Evolutionary conservation across 148 eudicot genomes (phyloP).

Genomic region (Diospyros lotus): DNA sequence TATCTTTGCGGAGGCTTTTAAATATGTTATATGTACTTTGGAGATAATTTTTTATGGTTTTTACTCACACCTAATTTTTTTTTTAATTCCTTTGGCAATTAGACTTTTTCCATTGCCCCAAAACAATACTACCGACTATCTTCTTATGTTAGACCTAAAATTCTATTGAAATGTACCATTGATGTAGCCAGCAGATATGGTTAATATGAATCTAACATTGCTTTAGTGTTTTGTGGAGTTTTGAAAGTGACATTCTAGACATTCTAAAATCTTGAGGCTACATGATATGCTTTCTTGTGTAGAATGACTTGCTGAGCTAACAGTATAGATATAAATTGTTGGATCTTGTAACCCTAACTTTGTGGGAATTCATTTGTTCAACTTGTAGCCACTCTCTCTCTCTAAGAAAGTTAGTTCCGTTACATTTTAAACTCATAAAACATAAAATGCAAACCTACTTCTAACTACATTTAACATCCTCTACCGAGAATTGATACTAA

Average conservation of each 20-base stretch:
- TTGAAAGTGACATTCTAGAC: too few relatives aligned
- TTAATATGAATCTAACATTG: not conserved
- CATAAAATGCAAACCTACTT: too few relatives aligned
- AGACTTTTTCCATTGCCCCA: not conserved
- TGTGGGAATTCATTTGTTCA: too few relatives aligned
- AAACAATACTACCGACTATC: not conserved
- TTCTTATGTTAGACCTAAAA: not conserved
- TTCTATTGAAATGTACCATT: not conserved
- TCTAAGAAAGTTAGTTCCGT: too few relatives aligned
- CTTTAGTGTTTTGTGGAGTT: not conserved
- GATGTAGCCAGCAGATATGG: not conserved
- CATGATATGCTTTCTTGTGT: not conserved
- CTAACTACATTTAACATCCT: too few relatives aligned
- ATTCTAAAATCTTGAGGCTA: too few relatives aligned
- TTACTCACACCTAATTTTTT: not conserved
- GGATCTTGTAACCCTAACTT: not conserved
- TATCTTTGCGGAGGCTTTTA: not conserved
- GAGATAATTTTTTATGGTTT: not conserved
- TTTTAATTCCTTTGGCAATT: not conserved
- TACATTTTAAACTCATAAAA: too few relatives aligned
- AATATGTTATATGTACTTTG: not conserved
- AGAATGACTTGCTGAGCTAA: not conserved
- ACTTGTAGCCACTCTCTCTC: not conserved
- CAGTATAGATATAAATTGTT: not conserved
- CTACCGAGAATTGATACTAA: too few relatives aligned